Conservation (phyloP, 2,329 filamentous ascomycete species). For the Aspergillus awamori region DNA sequence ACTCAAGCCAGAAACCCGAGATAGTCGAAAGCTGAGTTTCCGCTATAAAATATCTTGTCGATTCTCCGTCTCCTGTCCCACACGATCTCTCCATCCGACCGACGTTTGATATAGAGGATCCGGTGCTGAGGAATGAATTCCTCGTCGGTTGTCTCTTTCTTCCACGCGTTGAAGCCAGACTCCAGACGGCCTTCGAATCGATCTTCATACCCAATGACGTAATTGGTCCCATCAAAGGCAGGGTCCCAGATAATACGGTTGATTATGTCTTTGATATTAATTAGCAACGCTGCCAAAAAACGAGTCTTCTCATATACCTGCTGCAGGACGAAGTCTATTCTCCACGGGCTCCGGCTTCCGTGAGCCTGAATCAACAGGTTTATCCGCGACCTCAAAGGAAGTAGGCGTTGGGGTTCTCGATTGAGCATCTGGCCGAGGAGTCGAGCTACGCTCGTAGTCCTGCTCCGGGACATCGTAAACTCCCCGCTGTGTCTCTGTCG, state of each 20-base stretch:
- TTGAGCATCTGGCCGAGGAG: neutral
- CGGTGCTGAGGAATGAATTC: slow-evolving; percentile 61
- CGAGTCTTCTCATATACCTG: slow-evolving; percentile 11
- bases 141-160: slow-evolving; percentile 56
- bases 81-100: slow-evolving; percentile 44
- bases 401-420: neutral
- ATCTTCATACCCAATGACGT: slow-evolving; percentile 58
- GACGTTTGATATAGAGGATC: slow-evolving; percentile 54
- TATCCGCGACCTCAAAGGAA: neutral
- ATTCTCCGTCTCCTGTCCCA: slow-evolving; percentile 55
- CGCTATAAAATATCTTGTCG: slow-evolving; percentile 53
- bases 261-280: slow-evolving; percentile 35
- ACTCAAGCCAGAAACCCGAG: slow-evolving; percentile 31
- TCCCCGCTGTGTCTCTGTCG: neutral
- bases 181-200: slow-evolving; percentile 56
- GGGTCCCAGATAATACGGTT: slow-evolving; percentile 56
- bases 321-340: slow-evolving; percentile 20
- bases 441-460: neutral
- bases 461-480: neutral
- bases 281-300: slow-evolving; percentile 20
- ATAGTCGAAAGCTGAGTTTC: slow-evolving; percentile 38
- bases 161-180: slow-evolving; percentile 53
- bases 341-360: slow-evolving; percentile 12
- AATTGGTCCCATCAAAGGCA: slow-evolving; percentile 48
- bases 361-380: neutral